Percentiles rank a stretch among this genome's conserved stretches.
Conservation (phyloP, 1,284 basidiomycete genomes). For the Volvariella surrecta region DNA sequence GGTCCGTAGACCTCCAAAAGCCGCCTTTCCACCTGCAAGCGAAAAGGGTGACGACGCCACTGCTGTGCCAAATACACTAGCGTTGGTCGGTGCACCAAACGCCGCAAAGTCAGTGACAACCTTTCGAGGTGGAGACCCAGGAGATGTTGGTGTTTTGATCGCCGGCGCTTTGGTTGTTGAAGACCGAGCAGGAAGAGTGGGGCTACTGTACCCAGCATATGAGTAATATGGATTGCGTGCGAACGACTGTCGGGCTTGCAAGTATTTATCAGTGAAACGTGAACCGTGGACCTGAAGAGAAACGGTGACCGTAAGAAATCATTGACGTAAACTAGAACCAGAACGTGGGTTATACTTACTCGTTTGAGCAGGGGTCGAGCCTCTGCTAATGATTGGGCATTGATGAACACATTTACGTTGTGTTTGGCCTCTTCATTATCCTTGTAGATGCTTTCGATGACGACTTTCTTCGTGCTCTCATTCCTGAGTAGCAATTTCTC, state of each 20-base stretch:
- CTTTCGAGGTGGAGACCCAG: constrained; percentile 66
- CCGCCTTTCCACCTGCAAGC: constrained; percentile 70
- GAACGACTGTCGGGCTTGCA: constrained; percentile 60
- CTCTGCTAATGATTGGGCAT: constrained; percentile 63
- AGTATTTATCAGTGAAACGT: constrained; percentile 91
- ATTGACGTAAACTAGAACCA: constrained; percentile 6
- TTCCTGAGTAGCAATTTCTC: constrained; percentile 87
- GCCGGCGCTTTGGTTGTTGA: constrained; percentile 25
- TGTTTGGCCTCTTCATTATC: constrained; percentile 82
- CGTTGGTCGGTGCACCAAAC: constrained; percentile 71
- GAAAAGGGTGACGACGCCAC: constrained; percentile 74
- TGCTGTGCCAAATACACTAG: constrained; percentile 74
- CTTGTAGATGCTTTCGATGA: constrained; percentile 94
- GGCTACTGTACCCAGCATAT: constrained; percentile 32
- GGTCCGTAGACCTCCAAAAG: constrained; percentile 63
- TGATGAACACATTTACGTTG: constrained; percentile 85
- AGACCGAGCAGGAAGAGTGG: constrained; percentile 32
- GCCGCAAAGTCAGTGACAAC: constrained; percentile 86
- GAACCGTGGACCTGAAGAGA: constrained; percentile 72
- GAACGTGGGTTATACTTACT: constrained; percentile 36
- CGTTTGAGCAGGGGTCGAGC: constrained; percentile 77
- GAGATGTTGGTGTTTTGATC: constrained; percentile 23
- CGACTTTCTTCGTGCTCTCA: constrained; percentile 94
- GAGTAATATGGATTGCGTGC: constrained; percentile 42
- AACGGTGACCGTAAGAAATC: constrained; percentile 1